Percentiles rank a stretch among this genome's conserved stretches.
Conservation (phyloP, 352 stramenopile genomes). For the Plasmopara viticola region DNA sequence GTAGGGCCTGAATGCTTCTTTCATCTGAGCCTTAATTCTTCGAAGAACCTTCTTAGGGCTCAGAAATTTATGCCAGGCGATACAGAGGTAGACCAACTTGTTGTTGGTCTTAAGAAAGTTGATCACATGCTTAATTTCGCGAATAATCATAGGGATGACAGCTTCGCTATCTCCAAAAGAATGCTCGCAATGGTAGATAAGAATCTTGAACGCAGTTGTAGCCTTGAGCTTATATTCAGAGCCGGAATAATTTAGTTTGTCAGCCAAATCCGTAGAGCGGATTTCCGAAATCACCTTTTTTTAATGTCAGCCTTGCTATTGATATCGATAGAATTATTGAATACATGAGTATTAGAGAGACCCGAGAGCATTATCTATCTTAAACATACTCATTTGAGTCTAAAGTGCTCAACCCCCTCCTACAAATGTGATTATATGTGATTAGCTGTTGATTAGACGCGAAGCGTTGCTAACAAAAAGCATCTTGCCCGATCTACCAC, state of each 20-base stretch:
- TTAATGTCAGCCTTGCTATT: constrained; percentile 15
- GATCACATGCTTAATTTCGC: background rate
- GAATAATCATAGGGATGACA: background rate
- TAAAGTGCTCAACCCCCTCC: too few relatives aligned
- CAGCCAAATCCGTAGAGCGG: constrained; percentile 13
- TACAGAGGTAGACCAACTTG: constrained; percentile 4
- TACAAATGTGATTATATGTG: too few relatives aligned
- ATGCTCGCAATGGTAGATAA: constrained; percentile 16
- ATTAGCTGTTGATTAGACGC: background rate
- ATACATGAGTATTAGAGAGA: constrained; percentile 35
- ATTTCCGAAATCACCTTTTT: constrained; percentile 11
- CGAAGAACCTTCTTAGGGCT: constrained; percentile 6
- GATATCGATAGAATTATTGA: constrained; percentile 14
- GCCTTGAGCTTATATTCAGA: constrained; percentile 12
- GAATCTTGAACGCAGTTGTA: constrained; percentile 15
- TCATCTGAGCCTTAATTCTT: constrained; percentile 6
- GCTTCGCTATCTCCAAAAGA: constrained; percentile 9
- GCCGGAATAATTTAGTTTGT: constrained; percentile 12
- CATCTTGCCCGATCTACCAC: constrained; percentile 9
- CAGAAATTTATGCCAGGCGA: constrained; percentile 3
- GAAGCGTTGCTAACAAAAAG: constrained; percentile 4
- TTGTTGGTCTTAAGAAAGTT: background rate
- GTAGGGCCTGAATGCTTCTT: constrained; percentile 7
- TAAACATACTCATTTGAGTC: background rate
- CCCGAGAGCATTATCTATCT: background rate